Evolutionary conservation across 2,329 filamentous ascomycete genomes (phyloP), one percentile per base, ranked within the genome.

Genomic region (Teratosphaeria viscida): DNA sequence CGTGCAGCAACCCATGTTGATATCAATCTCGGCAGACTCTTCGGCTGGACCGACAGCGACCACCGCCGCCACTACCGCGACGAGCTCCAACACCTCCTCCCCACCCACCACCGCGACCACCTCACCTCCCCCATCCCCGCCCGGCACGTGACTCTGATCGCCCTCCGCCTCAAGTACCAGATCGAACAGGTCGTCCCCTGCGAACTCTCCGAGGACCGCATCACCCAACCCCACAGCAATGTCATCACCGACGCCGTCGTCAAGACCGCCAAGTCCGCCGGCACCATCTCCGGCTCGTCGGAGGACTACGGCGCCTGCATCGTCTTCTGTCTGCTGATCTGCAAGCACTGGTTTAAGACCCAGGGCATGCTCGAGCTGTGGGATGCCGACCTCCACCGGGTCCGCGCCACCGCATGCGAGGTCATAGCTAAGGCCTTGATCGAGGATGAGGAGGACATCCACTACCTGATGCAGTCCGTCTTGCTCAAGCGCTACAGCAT

Each of bases 401-500:
- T 94, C 43, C 84, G 92, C 34, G 90, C 90, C 1, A 78, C 82
- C 2, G 92, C 94, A 14, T 96, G 91, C 70, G 91, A 96, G 73
- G 86, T 96, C 55, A 87, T 99, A 68, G 92, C 94, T 23, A 99
- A 97, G 78, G 79, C 82, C 56, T 78, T 84, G 65, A 97, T 99
- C 69, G 94, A 99, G 74, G 76, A 74, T 2, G 92, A 96, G 70
- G 87, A 95, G 43, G 83, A 97, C 67, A 79, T 84, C 61, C 76
- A 84, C 37, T 95, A 90, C 70, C 81, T 99, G 2, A 79, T 96
- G 66, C 87, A 92, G 66, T 82, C 88, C 14, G 78, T 96, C 2
- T 80, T 99, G 16, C 84, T 99, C 39, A 92, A 91, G 72, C 85
- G 92, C 32, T 99, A 96, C 76, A 90, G 90, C 2, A 87, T 92